phyloP scores from a whole-genome alignment of 257 asterid species.

The Petunia axillaris region DNA sequence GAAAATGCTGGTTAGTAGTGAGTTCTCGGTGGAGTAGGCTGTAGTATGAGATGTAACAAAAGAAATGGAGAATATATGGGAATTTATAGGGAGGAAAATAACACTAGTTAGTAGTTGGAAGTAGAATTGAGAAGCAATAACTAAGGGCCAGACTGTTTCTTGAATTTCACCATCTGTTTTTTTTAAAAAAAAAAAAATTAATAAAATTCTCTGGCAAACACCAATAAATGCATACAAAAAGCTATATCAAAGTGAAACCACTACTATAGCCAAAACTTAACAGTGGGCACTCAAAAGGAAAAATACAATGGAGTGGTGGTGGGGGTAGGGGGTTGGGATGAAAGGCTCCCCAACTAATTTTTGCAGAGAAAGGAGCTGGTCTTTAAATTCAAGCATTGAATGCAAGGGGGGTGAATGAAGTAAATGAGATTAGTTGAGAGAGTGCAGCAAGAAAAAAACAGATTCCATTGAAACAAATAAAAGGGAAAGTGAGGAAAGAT shows the following conservation, averaged over 20 bases:
- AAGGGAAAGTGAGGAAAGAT: conserved; percentile 21
- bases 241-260: conserved; percentile 47
- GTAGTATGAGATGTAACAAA: conserved; percentile 31
- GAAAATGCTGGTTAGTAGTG: background rate
- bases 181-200: conserved; percentile 22
- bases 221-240: conserved; percentile 63
- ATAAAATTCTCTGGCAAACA: conserved; percentile 44
- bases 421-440: conserved; percentile 87
- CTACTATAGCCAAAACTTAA: conserved; percentile 19
- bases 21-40: background rate
- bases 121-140: conserved; percentile 42
- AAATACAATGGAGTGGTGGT: conserved; percentile 13
- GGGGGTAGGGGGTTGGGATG: background rate
- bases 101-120: conserved; percentile 19
- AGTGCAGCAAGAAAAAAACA: conserved; percentile 32
- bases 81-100: conserved; percentile 60
- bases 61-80: conserved; percentile 30
- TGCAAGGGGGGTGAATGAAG: conserved; percentile 48
- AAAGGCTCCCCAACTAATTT: conserved; percentile 52
- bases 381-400: conserved; percentile 71
- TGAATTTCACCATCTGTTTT: conserved; percentile 56
- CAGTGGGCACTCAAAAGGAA: conserved; percentile 39
- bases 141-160: conserved; percentile 67
- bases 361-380: conserved; percentile 60
- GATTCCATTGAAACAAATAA: conserved; percentile 25